Base-by-base conservation (phyloP, 805 yeast genomes). In the Groenewaldozyma salmanticensis region DNA sequence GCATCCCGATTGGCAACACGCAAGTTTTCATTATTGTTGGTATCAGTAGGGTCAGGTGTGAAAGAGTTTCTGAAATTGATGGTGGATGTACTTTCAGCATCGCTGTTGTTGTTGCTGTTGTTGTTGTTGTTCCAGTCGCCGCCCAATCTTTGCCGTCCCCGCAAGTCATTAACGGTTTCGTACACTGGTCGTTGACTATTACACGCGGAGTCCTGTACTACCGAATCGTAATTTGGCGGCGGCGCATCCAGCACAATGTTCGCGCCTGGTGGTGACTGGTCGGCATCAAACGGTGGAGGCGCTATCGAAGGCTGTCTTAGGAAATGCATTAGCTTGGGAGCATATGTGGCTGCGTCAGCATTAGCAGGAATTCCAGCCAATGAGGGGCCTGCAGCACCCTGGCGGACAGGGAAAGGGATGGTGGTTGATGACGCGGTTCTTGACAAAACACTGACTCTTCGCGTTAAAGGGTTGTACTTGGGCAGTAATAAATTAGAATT, bases 221-320 rank as follows among this genome's bases (percentile, higher is more conserved):
- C 51, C 4, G 44, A 32, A 35, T 43, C 48, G 27, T 48, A 48
- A 18, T 32, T 37, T 11, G 52, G 52, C 9, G 52, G 52, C 33
- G 22, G 43, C 9, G 31, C 29, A 22, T 5, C 41, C 38, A 17
- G 22, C 13, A 17, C 38, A 13, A 39, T 17, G 13, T 27, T 22
- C 4, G 44, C 36, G 18, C 31, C 27, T 7, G 50, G 50, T 11
- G 50, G 50, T 6, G 46, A 52, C 38, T 13, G 40, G 35, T 40
- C 53, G 35, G 48, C 47, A 21, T 43, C 52, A 38, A 80, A 79
- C 4, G 83, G 74, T 1, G 85, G 86, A 3, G 85, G 85, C 31
- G 75, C 75, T 29, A 65, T 52, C 4, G 77, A 67, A 15, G 81
- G 83, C 48, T 67, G 62, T 38, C 82, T 61, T 6, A 72, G 53